These are phyloP conservation scores for Daedaleopsis sinensis DNA, from an alignment of 768 basidiomycete genomes.

Conservation along the genomic window DNA sequence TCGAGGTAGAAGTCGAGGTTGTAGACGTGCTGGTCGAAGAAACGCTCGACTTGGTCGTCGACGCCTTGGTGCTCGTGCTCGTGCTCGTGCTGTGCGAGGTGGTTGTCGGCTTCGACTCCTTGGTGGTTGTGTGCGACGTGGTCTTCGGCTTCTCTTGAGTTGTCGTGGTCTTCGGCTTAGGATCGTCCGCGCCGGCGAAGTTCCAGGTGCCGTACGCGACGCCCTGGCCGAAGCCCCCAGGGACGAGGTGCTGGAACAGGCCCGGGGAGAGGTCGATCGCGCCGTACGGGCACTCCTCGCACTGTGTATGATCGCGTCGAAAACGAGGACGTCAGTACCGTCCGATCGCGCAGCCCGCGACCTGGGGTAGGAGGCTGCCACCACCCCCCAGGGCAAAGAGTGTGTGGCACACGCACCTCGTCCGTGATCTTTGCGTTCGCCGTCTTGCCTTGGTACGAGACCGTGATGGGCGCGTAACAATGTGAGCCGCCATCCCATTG, in stretches of 20 bases:
- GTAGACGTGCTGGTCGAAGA: too few relatives aligned
- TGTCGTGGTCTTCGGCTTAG: neutral
- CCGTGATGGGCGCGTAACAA: slow-evolving; percentile 65
- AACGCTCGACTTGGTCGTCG: too few relatives aligned
- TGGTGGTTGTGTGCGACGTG: too few relatives aligned
- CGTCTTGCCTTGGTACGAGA: slow-evolving; percentile 60
- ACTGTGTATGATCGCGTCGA: slow-evolving; percentile 39
- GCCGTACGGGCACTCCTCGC: slow-evolving; percentile 60
- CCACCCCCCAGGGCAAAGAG: too few relatives aligned
- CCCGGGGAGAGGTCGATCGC: slow-evolving; percentile 64
- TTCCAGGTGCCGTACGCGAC: slow-evolving; percentile 66
- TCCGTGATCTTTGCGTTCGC: slow-evolving; percentile 63
- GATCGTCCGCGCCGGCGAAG: slow-evolving; percentile 32
- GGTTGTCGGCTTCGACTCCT: too few relatives aligned
- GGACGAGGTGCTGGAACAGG: slow-evolving; percentile 57
- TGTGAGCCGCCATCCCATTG: slow-evolving; percentile 55
- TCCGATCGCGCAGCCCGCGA: too few relatives aligned
- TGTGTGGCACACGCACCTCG: slow-evolving; percentile 47
- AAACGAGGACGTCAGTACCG: neutral
- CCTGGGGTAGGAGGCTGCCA: too few relatives aligned
- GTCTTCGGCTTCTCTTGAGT: too few relatives aligned
- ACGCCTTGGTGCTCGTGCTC: too few relatives aligned
- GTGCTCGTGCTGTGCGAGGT: too few relatives aligned
- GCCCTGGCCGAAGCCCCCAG: slow-evolving; percentile 38
- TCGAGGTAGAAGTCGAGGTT: slow-evolving; percentile 5